Conservation (phyloP, 2,329 filamentous ascomycete genomes). For the Fusarium musae region DNA sequence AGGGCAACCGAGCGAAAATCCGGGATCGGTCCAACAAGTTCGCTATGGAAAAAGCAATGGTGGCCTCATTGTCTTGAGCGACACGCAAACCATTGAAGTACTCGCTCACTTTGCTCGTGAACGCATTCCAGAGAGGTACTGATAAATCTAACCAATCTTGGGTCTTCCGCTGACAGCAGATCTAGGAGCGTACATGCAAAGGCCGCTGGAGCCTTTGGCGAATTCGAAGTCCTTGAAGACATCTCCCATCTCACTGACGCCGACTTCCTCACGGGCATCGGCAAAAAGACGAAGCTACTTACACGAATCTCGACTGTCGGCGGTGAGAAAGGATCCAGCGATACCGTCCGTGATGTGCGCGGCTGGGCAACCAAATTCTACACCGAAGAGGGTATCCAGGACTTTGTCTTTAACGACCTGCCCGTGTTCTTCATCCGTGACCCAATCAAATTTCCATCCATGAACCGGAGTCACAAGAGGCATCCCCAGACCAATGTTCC, state of each 20-base stretch:
- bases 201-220: conserved; percentile 21
- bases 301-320: conserved; percentile 57
- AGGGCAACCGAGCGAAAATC: conserved; percentile 42
- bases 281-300: conserved; percentile 10
- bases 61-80: conserved; percentile 58
- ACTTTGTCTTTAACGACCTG: conserved; percentile 58
- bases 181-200: conserved; percentile 19
- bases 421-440: conserved; percentile 61
- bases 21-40: conserved; percentile 36
- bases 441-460: conserved; percentile 58
- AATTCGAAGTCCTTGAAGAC: conserved; percentile 20
- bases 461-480: conserved; percentile 58
- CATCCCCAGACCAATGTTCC: conserved; percentile 56
- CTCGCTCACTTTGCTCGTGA: conserved; percentile 69
- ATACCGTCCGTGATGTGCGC: conserved; percentile 74
- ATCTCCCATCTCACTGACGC: conserved; percentile 22
- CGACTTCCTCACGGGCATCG: conserved; percentile 4
- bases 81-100: conserved; percentile 65
- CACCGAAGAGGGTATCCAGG: conserved; percentile 44
- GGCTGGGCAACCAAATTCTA: conserved; percentile 62
- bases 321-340: conserved; percentile 71
- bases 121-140: conserved; percentile 64
- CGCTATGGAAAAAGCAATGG: conserved; percentile 43
- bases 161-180: accelerated
- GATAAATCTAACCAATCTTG: accelerated